Conservation (phyloP, 2,329 filamentous ascomycete genomes). For the Fusarium sp. region DNA sequence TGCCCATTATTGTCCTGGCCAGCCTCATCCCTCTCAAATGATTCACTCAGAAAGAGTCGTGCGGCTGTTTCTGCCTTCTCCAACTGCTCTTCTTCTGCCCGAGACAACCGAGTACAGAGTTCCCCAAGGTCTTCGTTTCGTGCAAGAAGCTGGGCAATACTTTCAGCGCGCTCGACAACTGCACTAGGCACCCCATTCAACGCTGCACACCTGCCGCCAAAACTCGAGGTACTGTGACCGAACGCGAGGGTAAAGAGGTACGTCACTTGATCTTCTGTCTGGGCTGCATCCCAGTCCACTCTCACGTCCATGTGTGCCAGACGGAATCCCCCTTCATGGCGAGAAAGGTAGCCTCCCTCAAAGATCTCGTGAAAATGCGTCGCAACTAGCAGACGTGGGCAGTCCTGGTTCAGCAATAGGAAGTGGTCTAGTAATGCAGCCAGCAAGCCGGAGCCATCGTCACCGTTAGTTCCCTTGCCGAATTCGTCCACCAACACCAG, state of each 20-base stretch:
- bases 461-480: constrained; percentile 70
- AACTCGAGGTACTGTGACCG: constrained; percentile 82
- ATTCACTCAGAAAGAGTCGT: constrained; percentile 64
- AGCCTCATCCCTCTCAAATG: constrained; percentile 24
- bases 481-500: constrained; percentile 96
- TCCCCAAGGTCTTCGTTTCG: constrained; percentile 81
- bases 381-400: constrained; percentile 69
- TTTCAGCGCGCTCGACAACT: constrained; percentile 81
- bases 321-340: constrained; percentile 59
- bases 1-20: background rate
- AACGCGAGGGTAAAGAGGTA: constrained; percentile 78
- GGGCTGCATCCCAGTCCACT: constrained; percentile 63
- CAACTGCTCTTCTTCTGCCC: constrained; percentile 73
- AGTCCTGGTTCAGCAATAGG: constrained; percentile 55
- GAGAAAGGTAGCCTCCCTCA: constrained; percentile 67
- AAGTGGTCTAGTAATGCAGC: constrained; percentile 70
- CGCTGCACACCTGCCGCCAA: constrained; percentile 86
- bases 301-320: constrained; percentile 81
- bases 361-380: constrained; percentile 81
- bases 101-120: constrained; percentile 75
- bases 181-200: constrained; percentile 83
- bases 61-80: constrained; percentile 72
- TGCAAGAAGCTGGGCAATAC: constrained; percentile 75
- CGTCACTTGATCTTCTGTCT: constrained; percentile 72
- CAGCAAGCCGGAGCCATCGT: constrained; percentile 70